Evolutionary conservation across 768 basidiomycete genomes (phyloP), one percentile per base, ranked within the genome.

Genomic region (Chiua virens): DNA sequence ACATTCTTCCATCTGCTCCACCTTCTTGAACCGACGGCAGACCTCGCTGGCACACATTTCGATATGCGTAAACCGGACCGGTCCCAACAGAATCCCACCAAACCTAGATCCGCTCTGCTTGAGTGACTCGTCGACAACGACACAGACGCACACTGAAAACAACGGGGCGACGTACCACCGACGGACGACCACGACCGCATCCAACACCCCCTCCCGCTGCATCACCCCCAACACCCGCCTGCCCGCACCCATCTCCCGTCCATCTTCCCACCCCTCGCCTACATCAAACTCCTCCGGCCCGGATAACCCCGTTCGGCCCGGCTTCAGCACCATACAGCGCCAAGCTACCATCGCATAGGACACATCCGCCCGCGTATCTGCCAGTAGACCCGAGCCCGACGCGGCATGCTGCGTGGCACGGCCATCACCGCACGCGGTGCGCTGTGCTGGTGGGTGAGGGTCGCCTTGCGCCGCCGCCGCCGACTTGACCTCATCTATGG

Each of bases 221-320:
- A 94, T 87, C 13, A 82, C 79, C 56, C 77, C 81, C 56, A 88
- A 64, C 25, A 89, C 74, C 53, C 75, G 78, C 15, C 71, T 74
- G 23, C 86, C 85, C 25, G 80, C 89, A 76, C 82, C 86, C 56
- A 79, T 79, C 69, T 92, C 92, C 5, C 84, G 88, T 44, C 91
- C 92, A 58, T 94, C 92, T 40, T 83, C 80, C 57, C 73, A 78
- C 2, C 83, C 87, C 5, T 75, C 73, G 52, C 66, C 25, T 23
- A 91, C 67, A 65, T 83, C 81, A 58, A 92, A 93, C 60, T 93
- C 91, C 23, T 87, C 87, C 3, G 84, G 82, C 3, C 87, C 86
- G 1, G 68, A 75, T 3, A 92, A 68, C 1, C 91, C 91, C 3
- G 77, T 82, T 42, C 72, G 74, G 3, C 85, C 87, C 11, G 73